Evolutionary conservation across 2,329 filamentous ascomycete species (phyloP).

Genomic region (Fusarium coicis): DNA sequence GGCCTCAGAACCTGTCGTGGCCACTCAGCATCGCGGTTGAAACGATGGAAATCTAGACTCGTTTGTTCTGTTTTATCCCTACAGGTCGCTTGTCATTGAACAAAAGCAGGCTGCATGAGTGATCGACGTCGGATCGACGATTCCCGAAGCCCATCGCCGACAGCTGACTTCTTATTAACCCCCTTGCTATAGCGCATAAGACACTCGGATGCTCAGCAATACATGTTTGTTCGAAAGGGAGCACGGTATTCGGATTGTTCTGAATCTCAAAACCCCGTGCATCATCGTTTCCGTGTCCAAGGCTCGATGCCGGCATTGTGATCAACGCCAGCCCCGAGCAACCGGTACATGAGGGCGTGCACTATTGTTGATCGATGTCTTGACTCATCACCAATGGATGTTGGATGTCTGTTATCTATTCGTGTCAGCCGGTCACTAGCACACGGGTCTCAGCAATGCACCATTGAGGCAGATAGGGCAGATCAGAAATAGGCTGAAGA

Average conservation of each 20-base stretch:
- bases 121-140: conserved; percentile 37
- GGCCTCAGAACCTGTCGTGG: not conserved
- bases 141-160: conserved; percentile 31
- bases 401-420: not conserved
- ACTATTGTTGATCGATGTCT: not conserved
- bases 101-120: conserved; percentile 24
- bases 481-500: not conserved
- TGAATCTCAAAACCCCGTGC: not conserved
- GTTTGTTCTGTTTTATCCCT: not conserved
- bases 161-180: not conserved
- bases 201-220: not conserved
- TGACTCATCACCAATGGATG: conserved; percentile 1
- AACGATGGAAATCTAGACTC: not conserved
- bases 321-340: conserved; percentile 13
- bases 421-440: not conserved
- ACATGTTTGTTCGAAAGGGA: not conserved
- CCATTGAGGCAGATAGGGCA: not conserved
- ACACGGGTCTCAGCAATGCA: not conserved
- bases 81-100: not conserved
- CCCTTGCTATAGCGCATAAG: conserved; percentile 8
- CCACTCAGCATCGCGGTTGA: not conserved
- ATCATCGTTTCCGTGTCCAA: not conserved
- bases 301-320: conserved; percentile 4
- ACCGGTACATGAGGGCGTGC: not conserved
- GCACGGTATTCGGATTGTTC: not conserved